Conservation (phyloP, 208 protist genomes). For the Trypanosoma platydactyli region DNA sequence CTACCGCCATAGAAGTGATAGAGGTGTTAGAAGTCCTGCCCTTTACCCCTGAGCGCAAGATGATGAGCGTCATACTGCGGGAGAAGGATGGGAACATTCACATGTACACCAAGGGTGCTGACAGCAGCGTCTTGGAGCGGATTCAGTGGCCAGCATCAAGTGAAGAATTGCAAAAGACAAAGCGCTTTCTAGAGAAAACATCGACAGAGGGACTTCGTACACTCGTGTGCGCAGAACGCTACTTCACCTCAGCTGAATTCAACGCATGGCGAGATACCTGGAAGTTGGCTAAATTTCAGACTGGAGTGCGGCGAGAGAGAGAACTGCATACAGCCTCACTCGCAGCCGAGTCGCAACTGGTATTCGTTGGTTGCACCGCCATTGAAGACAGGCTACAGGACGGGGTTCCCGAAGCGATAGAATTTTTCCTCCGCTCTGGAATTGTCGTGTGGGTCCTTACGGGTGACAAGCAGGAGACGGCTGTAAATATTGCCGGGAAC, state of each 20-base stretch:
- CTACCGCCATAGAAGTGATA: constrained; percentile 17
- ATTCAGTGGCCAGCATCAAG: constrained; percentile 97
- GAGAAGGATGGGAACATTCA: constrained; percentile 56
- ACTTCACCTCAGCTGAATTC: constrained; percentile 87
- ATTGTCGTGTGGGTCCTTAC: constrained; percentile 99
- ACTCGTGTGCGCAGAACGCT: constrained; percentile 89
- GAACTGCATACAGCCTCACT: constrained; percentile 76
- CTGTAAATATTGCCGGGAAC: constrained; percentile 82
- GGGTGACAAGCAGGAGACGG: constrained; percentile 98
- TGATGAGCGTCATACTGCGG: constrained; percentile 98
- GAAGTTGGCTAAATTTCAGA: constrained; percentile 50
- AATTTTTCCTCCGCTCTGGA: constrained; percentile 96
- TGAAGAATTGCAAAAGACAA: constrained; percentile 73
- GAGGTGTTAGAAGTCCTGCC: constrained; percentile 71
- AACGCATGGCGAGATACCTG: constrained; percentile 69
- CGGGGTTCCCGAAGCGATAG: constrained; percentile 91
- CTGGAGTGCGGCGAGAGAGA: constrained; percentile 47
- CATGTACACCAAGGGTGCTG: constrained; percentile 97
- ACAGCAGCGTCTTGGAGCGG: constrained; percentile 85
- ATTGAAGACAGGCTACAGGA: constrained; percentile 99
- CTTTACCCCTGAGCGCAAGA: constrained; percentile 97
- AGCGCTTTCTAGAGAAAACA: too few relatives aligned
- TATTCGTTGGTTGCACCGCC: constrained; percentile 93
- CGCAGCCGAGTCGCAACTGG: constrained; percentile 89
- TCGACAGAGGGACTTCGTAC: constrained; percentile 96